Evolutionary conservation across 2,329 filamentous ascomycete species (phyloP).

Genomic region (Proliferodiscus dingleyae): DNA sequence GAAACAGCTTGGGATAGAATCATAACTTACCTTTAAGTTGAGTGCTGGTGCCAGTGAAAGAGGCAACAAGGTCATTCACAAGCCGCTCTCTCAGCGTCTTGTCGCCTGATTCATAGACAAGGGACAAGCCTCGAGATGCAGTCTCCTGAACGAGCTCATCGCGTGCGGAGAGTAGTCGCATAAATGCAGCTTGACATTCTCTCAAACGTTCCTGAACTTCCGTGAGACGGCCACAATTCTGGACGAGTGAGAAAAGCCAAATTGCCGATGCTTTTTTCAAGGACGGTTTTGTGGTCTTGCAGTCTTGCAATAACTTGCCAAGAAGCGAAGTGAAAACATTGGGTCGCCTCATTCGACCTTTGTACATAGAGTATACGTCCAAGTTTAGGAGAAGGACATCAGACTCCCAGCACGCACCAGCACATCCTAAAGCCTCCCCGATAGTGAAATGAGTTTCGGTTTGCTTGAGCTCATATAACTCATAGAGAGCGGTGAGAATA

Average conservation of each 20-base stretch:
- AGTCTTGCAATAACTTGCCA: constrained; percentile 70
- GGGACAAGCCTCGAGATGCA: constrained; percentile 80
- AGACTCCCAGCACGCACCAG: constrained; percentile 77
- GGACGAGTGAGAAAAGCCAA: constrained; percentile 87
- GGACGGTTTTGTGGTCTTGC: constrained; percentile 80
- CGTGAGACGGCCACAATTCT: constrained; percentile 77
- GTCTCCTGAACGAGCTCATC: constrained; percentile 96
- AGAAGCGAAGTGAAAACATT: constrained; percentile 39
- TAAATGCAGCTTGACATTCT: constrained; percentile 81
- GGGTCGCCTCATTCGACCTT: constrained; percentile 37
- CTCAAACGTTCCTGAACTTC: constrained; percentile 70
- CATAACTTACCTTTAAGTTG: constrained; percentile 55
- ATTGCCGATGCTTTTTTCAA: constrained; percentile 89
- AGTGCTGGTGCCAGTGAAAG: constrained; percentile 74
- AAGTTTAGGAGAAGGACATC: constrained; percentile 69
- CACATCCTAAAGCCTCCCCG: constrained; percentile 79
- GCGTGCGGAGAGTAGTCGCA: constrained; percentile 76
- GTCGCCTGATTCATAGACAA: constrained; percentile 92
- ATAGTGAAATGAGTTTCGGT: constrained; percentile 86
- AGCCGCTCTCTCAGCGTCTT: constrained; percentile 73
- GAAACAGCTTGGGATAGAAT: too few relatives aligned
- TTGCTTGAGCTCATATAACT: constrained; percentile 77
- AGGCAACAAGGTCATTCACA: constrained; percentile 80
- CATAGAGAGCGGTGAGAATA: constrained; percentile 66
- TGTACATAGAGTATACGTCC: constrained; percentile 60